A percentile compares a stretch with the other conserved stretches of the same genome.
Evolutionary conservation across 1,284 basidiomycete species (phyloP).

Genomic region (Omphalotus olearius): DNA sequence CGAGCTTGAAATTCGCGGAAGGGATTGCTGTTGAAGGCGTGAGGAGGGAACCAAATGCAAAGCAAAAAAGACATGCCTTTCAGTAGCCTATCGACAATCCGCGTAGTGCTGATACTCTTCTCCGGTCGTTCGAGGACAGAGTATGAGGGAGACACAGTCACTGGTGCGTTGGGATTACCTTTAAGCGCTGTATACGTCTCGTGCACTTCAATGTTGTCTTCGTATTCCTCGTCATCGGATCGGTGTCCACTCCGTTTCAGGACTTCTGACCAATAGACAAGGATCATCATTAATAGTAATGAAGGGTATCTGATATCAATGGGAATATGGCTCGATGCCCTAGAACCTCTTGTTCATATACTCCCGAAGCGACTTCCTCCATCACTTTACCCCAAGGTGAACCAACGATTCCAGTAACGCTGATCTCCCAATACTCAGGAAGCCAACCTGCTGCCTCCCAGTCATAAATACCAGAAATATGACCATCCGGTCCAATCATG

Average conservation of each 20-base stretch:
- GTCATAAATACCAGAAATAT: no score
- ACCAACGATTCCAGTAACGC: no score
- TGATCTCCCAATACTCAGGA: no score
- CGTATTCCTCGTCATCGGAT: conserved; percentile 91
- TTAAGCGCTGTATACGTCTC: conserved; percentile 88
- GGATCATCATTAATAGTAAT: no score
- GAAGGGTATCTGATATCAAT: no score
- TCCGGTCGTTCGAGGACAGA: conserved; percentile 74
- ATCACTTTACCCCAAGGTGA: no score
- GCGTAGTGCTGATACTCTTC: conserved; percentile 98
- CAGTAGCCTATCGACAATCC: conserved; percentile 94
- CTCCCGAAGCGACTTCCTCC: no score
- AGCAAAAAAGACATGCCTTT: conserved; percentile 57
- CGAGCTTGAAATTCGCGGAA: conserved; percentile 94
- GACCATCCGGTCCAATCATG: no score
- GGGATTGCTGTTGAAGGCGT: conserved; percentile 66
- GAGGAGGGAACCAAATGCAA: background rate
- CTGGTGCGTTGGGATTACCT: conserved; percentile 39
- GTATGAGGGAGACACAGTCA: background rate
- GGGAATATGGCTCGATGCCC: no score
- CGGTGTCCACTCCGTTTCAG: conserved; percentile 68
- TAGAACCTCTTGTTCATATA: no score
- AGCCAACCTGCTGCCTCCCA: no score
- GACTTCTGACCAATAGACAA: no score
- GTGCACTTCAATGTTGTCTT: conserved; percentile 94